Percentiles rank a stretch among this genome's conserved stretches.
Conservation (phyloP, 805 yeast genomes). For the Hanseniaspora pseudoguilliermondii region DNA sequence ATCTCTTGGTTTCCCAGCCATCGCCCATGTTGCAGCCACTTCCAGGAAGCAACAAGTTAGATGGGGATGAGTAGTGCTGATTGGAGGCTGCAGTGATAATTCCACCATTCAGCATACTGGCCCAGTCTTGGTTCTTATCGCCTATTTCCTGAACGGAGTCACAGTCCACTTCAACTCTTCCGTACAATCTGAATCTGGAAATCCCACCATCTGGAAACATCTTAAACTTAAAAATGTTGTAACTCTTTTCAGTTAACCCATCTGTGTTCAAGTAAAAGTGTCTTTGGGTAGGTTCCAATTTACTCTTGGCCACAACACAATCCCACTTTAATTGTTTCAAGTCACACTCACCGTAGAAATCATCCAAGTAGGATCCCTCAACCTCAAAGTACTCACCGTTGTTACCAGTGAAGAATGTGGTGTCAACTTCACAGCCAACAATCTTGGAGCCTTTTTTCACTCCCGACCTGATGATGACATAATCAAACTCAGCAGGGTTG, state of each 20-base stretch:
- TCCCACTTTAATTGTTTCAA: slow-evolving; percentile 46
- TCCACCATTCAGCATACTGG: slow-evolving; percentile 77
- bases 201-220: slow-evolving; percentile 99
- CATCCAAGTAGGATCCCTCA: slow-evolving; percentile 45
- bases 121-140: slow-evolving; percentile 39
- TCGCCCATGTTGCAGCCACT: slow-evolving; percentile 94
- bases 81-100: slow-evolving; percentile 73
- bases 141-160: slow-evolving; percentile 14
- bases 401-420: slow-evolving; percentile 89
- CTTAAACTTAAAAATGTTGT: slow-evolving; percentile 68
- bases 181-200: slow-evolving; percentile 84
- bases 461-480: slow-evolving; percentile 75
- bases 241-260: slow-evolving; percentile 44
- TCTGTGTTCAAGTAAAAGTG: slow-evolving; percentile 61
- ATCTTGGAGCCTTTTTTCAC: slow-evolving; percentile 61
- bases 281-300: slow-evolving; percentile 81
- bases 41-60: slow-evolving; percentile 80
- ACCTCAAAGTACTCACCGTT: slow-evolving; percentile 86
- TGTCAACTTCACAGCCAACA: slow-evolving; percentile 79
- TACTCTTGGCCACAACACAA: slow-evolving; percentile 49
- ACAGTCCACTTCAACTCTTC: slow-evolving; percentile 53
- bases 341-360: slow-evolving; percentile 20
- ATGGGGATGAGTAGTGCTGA: slow-evolving; percentile 90
- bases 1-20: slow-evolving; percentile 95
- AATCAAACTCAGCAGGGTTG: slow-evolving; percentile 70